Evolutionary conservation across 257 asterid genomes (phyloP), one percentile per base, ranked within the genome.

Genomic region (Plantago ovata): DNA sequence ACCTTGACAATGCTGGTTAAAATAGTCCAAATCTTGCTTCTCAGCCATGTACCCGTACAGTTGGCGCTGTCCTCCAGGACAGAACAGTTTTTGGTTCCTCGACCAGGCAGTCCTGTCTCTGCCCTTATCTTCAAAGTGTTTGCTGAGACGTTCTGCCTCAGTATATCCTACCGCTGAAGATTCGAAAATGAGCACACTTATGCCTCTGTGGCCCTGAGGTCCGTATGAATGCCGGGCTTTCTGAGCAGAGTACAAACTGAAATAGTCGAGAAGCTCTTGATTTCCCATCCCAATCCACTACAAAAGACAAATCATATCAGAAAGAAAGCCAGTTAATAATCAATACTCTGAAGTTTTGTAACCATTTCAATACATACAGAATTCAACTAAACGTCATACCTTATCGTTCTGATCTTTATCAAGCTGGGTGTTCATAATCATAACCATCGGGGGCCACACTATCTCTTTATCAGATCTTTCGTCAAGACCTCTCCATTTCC

Each of bases 251-350:
- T 74, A 80, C 21, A 45, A 47, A 48, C 61, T 51, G 64, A 86
- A 83, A 50, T 58, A 69, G 1, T 72, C 77, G 1, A 67, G 73
- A 56, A 85, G 79, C 70, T 83, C 89, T 51, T 71, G 81, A 63
- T 75, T 83, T 10, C 85, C 89, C 95, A 85, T 83, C 39, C 92
- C 95, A 38, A 55, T 68, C 92, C 95, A 85, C 90, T 84, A 73
- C 18, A 47, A 55, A 39, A 57, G 13, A 49, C 16, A 11, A 9
- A 33, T 10, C 33, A 14, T 14, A n/a, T 20, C 12, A 4, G 56
- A 36, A 28, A 28, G 36, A 28, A 28, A 28, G 10, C 38, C 32
- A 50, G 56, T 32, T 9, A 20, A 22, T 22, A 9, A 50, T 12
- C 38, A 6, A 50, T 22, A n/a, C 23, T 23, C 10, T 24, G 56